Base-by-base conservation (phyloP, 805 yeast species). In the Lipomyces yamadae region DNA sequence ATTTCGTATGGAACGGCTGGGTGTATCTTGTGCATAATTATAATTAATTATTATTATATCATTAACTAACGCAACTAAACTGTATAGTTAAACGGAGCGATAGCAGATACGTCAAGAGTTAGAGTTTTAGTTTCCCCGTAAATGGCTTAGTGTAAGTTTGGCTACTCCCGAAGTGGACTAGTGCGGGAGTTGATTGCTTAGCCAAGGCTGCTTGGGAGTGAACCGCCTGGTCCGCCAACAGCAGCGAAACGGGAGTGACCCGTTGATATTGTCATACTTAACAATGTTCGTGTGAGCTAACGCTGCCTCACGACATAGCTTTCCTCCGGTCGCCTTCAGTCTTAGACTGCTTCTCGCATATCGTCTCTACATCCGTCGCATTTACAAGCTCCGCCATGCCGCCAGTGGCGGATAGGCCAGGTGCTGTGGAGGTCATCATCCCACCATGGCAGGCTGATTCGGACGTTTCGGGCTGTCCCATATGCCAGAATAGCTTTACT, bases 391-490 rank as follows among this genome's bases (percentile, higher is more conserved):
- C 45, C 10, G 35, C 52, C 24, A 57, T 34, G 66, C 54, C 59
- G 54, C 42, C 57, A 52, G 53, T 57, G 35, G 63, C 56, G 60
- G 52, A 56, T 56, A n/a, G n/a, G 45, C 52, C 48, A n/a, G 24
- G 24, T 42, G 55, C 33, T 32, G 5, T 55, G 66, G 63, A 56
- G 18, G 37, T 34, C 45, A 54, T 60, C n/a, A 48, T 64, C 33
- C 59, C 71, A 11, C 62, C 67, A 32, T 91, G 97, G 97, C 92
- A 91, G 77, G 82, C 85, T 2, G 96, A 92, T 75, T 79, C 77
- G 4, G 85, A 79, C 1, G 88, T 79, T 1, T 30, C 69, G 0
- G 73, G 73, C 1, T 91, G 97, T 74, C 81, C 81, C 29, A 72
- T 86, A 3, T 91, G 97, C 76, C 74, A 75, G 37, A 67, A 75